Percentiles rank a stretch among this genome's conserved stretches.
These are phyloP conservation scores for Cudoniella acicularis DNA, from an alignment of 495 filamentous ascomycete species.

Conservation along the genomic window DNA sequence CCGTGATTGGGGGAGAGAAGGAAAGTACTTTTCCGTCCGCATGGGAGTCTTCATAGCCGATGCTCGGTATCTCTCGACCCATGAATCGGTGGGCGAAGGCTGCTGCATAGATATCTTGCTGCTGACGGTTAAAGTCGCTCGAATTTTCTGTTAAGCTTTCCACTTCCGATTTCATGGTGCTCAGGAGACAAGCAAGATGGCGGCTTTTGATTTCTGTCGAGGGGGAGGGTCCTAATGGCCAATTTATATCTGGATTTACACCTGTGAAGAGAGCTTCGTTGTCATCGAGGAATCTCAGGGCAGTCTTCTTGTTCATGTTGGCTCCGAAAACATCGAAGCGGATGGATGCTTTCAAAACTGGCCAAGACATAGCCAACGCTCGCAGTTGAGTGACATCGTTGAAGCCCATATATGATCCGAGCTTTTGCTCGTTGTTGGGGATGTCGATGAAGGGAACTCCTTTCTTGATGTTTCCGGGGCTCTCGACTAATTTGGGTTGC, in stretches of 20 bases:
- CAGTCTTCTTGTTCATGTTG: background rate
- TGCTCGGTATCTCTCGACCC: too few species aligned
- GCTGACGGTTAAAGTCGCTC: background rate
- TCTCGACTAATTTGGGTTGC: too few species aligned
- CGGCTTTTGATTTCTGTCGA: background rate
- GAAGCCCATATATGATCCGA: background rate
- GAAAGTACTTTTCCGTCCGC: too few species aligned
- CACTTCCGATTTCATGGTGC: background rate
- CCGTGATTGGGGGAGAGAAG: too few species aligned
- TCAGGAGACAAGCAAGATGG: background rate
- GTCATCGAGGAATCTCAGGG: background rate
- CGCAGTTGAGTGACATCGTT: background rate
- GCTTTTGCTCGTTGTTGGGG: background rate
- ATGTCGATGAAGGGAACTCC: background rate
- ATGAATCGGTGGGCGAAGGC: too few species aligned
- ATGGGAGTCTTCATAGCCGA: too few species aligned
- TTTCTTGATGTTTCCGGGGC: background rate
- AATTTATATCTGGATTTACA: background rate
- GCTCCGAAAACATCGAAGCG: background rate
- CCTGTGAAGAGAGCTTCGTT: background rate
- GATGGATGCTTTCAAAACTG: background rate
- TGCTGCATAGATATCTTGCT: background rate
- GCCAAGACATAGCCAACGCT: background rate
- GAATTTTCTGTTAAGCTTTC: background rate
- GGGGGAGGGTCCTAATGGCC: background rate